Base-by-base conservation (phyloP, 192 early-diverging fungal genomes). In the Allomyces javanicus region DNA sequence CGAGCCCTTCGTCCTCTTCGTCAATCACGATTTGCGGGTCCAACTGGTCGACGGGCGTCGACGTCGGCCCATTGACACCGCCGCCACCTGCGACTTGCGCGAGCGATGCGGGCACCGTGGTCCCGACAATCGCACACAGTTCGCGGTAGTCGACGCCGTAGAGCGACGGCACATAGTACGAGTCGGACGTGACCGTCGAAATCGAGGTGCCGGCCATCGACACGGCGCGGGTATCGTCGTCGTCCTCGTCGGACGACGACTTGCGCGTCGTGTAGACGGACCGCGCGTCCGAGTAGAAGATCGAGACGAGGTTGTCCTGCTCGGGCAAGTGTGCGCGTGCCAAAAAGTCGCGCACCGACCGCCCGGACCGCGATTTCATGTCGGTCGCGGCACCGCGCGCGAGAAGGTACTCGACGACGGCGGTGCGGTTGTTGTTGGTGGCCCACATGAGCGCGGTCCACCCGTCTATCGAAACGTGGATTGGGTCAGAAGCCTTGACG, bases 371-470 rank as follows among this genome's bases (percentile, higher is more conserved):
- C 9, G 87, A 86, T 72, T 84, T 80, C 26, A 83, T 75, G 10
- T 79, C 72, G 9, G 85, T 76, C 43, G 79, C 80, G 19, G 92
- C 94, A 25, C 90, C 89, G 44, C 81, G 70, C 65, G 86, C 87
- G 65, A 96, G 73, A 44, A 96, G 78, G 17, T 87, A 71, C 66
- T 82, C 74, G 22, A 90, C 86, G 27, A 90, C 73, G 22, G 81
- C 77, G 63, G 82, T 76, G 75, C 90, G 83, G 69, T 89, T 86
- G 70, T 88, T 88, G 63, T 86, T 84, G 21, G 87, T 85, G 1
- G 91, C 91, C 93, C 93, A 96, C 79, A 91, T 89, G 10, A 96
- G 76, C 14, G 90, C 82, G 7, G 90, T 89, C 91, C 91, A 96
- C 24, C 87, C 87, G 67, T 84, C 85, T 83, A 66, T 43, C 40